Conservation (phyloP, 805 yeast genomes). For the Wickerhamomyces ciferrii region DNA sequence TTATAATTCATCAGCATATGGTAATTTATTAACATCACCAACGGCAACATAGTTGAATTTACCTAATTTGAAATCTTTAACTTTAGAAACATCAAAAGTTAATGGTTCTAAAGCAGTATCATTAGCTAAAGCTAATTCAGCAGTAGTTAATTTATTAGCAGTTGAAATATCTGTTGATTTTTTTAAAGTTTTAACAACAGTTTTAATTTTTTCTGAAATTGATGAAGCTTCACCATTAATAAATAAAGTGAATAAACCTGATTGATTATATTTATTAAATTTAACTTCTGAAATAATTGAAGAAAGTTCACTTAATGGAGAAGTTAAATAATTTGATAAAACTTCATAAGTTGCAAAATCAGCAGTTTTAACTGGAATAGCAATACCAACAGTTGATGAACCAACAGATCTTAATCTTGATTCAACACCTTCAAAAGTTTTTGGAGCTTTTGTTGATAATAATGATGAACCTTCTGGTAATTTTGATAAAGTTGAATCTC, state of each 20-base stretch:
- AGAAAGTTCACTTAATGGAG: constrained; percentile 52
- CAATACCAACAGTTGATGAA: constrained; percentile 70
- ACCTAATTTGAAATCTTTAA: constrained; percentile 41
- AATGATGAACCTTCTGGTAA: constrained; percentile 59
- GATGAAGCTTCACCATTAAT: constrained; percentile 55
- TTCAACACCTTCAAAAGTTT: constrained; percentile 58
- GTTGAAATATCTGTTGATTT: constrained; percentile 51
- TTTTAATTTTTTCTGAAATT: constrained; percentile 57
- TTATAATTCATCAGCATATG: constrained; percentile 86
- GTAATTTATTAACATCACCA: constrained; percentile 83
- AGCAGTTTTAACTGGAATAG: constrained; percentile 65
- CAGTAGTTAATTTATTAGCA: constrained; percentile 50
- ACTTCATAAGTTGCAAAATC: constrained; percentile 66
- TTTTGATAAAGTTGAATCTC: constrained; percentile 57
- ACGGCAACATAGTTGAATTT: constrained; percentile 83
- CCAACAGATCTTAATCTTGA: constrained; percentile 62
- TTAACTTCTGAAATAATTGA: constrained; percentile 47
- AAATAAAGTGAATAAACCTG: constrained; percentile 72
- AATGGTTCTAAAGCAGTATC: constrained; percentile 28
- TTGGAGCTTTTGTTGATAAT: constrained; percentile 31
- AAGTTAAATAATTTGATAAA: constrained; percentile 59
- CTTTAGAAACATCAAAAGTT: constrained; percentile 31
- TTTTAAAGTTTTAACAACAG: constrained; percentile 47
- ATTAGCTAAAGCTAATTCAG: constrained; percentile 37
- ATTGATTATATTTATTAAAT: constrained; percentile 65